Evolutionary conservation across 202 grass and related monocot genomes (phyloP), one percentile per base, ranked within the genome.

Genomic region (Eragrostis tef): DNA sequence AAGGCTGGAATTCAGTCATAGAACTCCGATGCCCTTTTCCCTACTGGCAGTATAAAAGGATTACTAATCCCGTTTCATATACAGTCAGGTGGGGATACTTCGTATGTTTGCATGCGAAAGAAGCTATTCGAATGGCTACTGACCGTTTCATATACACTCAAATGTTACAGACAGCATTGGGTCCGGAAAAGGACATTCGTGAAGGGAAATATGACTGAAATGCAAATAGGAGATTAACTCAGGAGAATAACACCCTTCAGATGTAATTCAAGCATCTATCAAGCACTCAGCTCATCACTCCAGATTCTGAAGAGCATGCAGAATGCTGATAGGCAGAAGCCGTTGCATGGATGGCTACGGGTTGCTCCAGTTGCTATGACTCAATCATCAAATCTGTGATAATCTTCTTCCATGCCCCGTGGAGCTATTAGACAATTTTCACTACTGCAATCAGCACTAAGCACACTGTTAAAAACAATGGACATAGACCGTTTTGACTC

Each of bases 311-410:
- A 48, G 22, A 15, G 19, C 6, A 25, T n/a, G 2, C 10, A 56
- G 17, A 21, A 10, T 56, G 50, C 50, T 22, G 10, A 41, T 53
- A 31, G 63, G 12, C 56, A 50, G 25, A 36, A 56, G 14, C 26
- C 46, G 1, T 9, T 67, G 27, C 11, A 52, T 41, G 31, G 39
- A 16, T 47, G 22, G 15, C 6, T 29, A 6, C 0, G n/a, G 29
- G 24, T 57, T 57, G 21, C 22, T 70, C 45, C 51, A 70, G 21
- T 46, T 80, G 21, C 48, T 45, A 64, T 63, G 48, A 16, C 60
- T 64, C 12, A 16, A 70, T 70, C 10, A 20, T 9, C 36, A 44
- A 67, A 22, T n/a, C 65, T 43, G 27, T 6, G 41, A 45, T 10
- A 22, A 22, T 64, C 46, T 47, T 14, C 47, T 26, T 70, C 47